Conservation (phyloP, 2,329 filamentous ascomycete species). For the Xylaria sp. region DNA sequence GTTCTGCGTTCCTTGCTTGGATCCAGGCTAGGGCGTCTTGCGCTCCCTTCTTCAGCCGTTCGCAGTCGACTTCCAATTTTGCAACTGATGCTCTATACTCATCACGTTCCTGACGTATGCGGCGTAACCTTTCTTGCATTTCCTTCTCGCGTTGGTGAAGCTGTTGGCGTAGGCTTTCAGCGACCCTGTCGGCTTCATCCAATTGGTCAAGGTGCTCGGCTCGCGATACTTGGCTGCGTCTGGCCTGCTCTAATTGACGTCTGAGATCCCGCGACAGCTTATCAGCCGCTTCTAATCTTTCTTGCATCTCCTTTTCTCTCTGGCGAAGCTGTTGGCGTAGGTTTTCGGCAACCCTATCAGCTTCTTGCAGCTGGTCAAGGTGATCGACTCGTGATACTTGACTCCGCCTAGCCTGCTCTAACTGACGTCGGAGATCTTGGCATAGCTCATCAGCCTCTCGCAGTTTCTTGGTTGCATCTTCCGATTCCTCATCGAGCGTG, state of each 20-base stretch:
- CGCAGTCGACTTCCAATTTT: slow-evolving; percentile 59
- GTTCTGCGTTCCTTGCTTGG: slow-evolving; percentile 39
- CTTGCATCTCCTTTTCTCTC: slow-evolving; percentile 69
- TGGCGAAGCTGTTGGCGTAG: slow-evolving; percentile 47
- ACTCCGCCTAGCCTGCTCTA: slow-evolving; percentile 41
- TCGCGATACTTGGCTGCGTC: too few relatives aligned
- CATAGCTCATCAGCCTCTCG: slow-evolving; percentile 53
- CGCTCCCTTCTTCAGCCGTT: slow-evolving; percentile 50
- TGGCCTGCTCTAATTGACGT: slow-evolving; percentile 42
- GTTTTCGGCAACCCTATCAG: slow-evolving; percentile 42
- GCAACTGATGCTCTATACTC: slow-evolving; percentile 59
- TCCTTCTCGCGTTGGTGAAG: slow-evolving; percentile 31
- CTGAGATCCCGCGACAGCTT: slow-evolving; percentile 35
- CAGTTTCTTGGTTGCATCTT: slow-evolving; percentile 59
- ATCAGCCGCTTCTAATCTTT: slow-evolving; percentile 68
- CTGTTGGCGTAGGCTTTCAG: slow-evolving; percentile 43
- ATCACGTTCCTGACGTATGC: slow-evolving; percentile 69
- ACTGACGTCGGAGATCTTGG: slow-evolving; percentile 50
- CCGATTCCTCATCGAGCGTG: slow-evolving; percentile 67
- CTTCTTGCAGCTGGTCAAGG: slow-evolving; percentile 32
- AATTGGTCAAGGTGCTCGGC: too few relatives aligned
- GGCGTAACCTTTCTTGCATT: slow-evolving; percentile 41
- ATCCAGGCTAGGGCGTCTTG: slow-evolving; percentile 47
- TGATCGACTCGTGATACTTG: slow-evolving; percentile 31
- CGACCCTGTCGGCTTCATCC: too few relatives aligned